Base-by-base conservation (phyloP, 225 moss, liverwort and hornwort genomes). In the Lunularia cruciata region DNA sequence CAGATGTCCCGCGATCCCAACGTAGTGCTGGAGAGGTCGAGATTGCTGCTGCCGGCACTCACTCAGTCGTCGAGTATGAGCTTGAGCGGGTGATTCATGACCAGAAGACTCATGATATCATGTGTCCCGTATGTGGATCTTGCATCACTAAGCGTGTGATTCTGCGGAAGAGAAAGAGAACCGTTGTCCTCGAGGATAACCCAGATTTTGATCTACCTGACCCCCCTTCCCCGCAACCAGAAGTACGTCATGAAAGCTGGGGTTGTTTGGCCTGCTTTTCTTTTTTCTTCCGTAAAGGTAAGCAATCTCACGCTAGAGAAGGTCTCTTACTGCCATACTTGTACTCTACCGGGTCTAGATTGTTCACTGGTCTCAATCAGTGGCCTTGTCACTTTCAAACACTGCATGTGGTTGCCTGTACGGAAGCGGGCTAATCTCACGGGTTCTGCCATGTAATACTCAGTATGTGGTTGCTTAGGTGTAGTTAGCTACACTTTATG, bases 91-190 rank as follows among this genome's bases (percentile, higher is more conserved):
- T 85, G 32, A 70, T 95, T 52, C 85, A 88, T 10, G 54, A 91
- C 46, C 95, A 95, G 71, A 78, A 74, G 30, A 95, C 92, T 43
- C 88, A 95, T 64, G 88, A 95, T 68, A 80, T 95, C 32, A 75
- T 95, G 46, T 95, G 95, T 27, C 95, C 95, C 36, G 76, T 78
- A 30, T 95, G 95, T 74, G 70, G 82, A 36, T 85, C 88, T 1
- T 88, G 92, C 61, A 88, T 95, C 35, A 95, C 95, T 7, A 81
- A 90, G 78, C 86, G 90, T 42, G 83, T 95, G 30, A 90, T 95
- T 60, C 77, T 95, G 8, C 82, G 84, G 27, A 95, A 95, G 73
- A 86, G 95, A 56, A 95, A 95, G 79, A 79, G 89, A 77, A 88
- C 81, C 4, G 32, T 10, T 6, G 16, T 30, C 15, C n/a, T 47